These are phyloP conservation scores for Hyphodiscus hymeniophilus DNA, from an alignment of 495 filamentous ascomycete species.

Conservation along the genomic window DNA sequence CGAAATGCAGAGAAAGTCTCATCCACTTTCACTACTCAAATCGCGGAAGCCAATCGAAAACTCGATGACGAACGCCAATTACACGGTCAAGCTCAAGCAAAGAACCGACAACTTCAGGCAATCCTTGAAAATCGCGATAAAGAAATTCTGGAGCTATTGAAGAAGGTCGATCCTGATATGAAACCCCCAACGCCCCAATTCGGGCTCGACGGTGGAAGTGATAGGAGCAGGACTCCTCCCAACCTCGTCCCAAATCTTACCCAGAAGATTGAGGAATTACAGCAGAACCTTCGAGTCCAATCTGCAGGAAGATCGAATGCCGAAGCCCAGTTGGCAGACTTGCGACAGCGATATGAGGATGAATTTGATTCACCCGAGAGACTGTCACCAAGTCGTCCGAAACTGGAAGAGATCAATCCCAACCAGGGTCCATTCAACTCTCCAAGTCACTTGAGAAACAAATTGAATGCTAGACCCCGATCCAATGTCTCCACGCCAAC, in stretches of 20 bases:
- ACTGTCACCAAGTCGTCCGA: conserved; percentile 61
- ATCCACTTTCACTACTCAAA: conserved; percentile 72
- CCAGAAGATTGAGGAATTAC: conserved; percentile 80
- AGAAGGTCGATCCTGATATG: conserved; percentile 75
- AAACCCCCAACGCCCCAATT: conserved; percentile 34
- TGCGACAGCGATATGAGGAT: conserved; percentile 63
- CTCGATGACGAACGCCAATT: conserved; percentile 88
- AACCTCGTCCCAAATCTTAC: conserved; percentile 65
- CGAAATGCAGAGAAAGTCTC: conserved; percentile 86
- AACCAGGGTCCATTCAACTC: conserved; percentile 75
- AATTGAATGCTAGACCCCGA: conserved; percentile 63
- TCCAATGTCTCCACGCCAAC: conserved; percentile 71
- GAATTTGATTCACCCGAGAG: conserved; percentile 67
- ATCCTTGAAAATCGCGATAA: conserved; percentile 67
- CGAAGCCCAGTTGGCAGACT: conserved; percentile 73
- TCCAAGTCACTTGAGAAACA: conserved; percentile 65
- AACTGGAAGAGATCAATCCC: conserved; percentile 70
- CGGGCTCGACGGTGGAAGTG: conserved; percentile 23
- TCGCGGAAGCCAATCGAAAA: conserved; percentile 81
- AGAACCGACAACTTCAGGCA: conserved; percentile 69
- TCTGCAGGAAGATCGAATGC: conserved; percentile 77
- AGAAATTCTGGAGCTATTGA: conserved; percentile 76
- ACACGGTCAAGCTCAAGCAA: conserved; percentile 75
- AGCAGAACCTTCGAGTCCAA: conserved; percentile 76
- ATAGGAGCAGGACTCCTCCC: conserved; percentile 41